Conservation (phyloP, 352 stramenopile genomes). For the Halophytophthora polymorphica region DNA sequence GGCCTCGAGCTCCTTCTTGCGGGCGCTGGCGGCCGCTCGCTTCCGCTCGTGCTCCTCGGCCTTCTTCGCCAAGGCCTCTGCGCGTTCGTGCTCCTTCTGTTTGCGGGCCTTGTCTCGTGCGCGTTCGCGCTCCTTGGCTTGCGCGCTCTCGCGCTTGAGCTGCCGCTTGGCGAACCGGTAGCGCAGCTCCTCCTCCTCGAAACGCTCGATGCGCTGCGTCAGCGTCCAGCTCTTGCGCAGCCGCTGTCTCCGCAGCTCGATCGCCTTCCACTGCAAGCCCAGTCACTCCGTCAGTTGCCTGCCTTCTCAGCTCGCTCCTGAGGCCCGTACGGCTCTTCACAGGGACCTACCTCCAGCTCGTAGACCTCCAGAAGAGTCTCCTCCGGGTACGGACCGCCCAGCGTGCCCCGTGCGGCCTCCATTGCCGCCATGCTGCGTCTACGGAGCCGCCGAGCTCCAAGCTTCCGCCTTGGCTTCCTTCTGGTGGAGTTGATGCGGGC, state of each 20-base stretch:
- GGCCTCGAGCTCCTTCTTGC: neutral
- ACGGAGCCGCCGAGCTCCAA: neutral
- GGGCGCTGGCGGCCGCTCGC: too few relatives aligned
- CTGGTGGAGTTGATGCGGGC: neutral
- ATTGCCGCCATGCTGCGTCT: slow-evolving; percentile 21
- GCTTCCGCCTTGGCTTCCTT: too few relatives aligned
- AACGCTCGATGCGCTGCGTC: slow-evolving; percentile 40
- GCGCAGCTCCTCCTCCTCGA: slow-evolving; percentile 48
- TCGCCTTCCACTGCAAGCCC: slow-evolving; percentile 46
- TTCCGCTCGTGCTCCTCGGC: too few relatives aligned
- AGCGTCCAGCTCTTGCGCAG: slow-evolving; percentile 58
- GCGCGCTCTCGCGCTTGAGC: slow-evolving; percentile 5
- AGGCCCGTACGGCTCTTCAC: neutral
- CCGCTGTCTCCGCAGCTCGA: slow-evolving; percentile 54
- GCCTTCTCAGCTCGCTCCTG: neutral
- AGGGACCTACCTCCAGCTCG: slow-evolving; percentile 48
- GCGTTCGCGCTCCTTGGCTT: neutral
- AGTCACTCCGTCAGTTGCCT: slow-evolving; percentile 1
- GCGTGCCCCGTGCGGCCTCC: slow-evolving; percentile 6
- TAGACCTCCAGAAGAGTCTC: slow-evolving; percentile 61
- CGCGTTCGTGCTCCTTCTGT: too few relatives aligned
- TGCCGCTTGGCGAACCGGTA: slow-evolving; percentile 19
- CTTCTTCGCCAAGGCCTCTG: too few relatives aligned
- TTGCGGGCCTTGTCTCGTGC: neutral
- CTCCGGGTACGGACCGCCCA: slow-evolving; percentile 29